Conservation (phyloP, 305 asterid species). For the Caryopteris hybrid region DNA sequence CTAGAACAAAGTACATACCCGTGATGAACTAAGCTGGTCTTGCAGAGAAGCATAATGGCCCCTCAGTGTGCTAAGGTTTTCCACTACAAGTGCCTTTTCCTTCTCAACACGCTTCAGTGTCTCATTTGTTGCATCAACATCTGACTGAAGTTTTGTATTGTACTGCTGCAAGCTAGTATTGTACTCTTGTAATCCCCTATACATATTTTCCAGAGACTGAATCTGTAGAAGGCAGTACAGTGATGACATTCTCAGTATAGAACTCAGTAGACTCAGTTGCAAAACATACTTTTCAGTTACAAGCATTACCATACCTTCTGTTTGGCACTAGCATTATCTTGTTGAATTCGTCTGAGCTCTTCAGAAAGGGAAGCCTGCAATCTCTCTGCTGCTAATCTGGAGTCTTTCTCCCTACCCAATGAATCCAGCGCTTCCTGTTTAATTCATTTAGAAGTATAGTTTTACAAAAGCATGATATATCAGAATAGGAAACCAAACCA, state of each 20-base stretch:
- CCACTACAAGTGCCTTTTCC: conserved; percentile 83
- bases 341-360: conserved; percentile 70
- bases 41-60: conserved; percentile 79
- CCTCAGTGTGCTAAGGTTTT: conserved; percentile 80
- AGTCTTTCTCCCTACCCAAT: conserved; percentile 63
- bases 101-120: conserved; percentile 73
- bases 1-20: conserved; percentile 41
- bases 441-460: conserved; percentile 7
- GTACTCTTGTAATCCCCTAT: conserved; percentile 74
- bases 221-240: conserved; percentile 42
- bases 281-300: not conserved
- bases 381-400: conserved; percentile 61
- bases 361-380: conserved; percentile 63
- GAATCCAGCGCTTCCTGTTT: conserved; percentile 74
- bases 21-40: conserved; percentile 76
- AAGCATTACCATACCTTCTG: conserved; percentile 50
- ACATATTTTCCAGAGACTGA: conserved; percentile 65
- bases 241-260: not conserved
- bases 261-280: not conserved
- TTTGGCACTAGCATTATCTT: conserved; percentile 49
- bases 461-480: conserved; percentile 6
- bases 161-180: conserved; percentile 84
- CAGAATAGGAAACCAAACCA: not conserved
- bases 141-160: conserved; percentile 81
- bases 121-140: conserved; percentile 58